Base-by-base conservation (phyloP, 345 rosid species). In the Moricandia arvensis region DNA sequence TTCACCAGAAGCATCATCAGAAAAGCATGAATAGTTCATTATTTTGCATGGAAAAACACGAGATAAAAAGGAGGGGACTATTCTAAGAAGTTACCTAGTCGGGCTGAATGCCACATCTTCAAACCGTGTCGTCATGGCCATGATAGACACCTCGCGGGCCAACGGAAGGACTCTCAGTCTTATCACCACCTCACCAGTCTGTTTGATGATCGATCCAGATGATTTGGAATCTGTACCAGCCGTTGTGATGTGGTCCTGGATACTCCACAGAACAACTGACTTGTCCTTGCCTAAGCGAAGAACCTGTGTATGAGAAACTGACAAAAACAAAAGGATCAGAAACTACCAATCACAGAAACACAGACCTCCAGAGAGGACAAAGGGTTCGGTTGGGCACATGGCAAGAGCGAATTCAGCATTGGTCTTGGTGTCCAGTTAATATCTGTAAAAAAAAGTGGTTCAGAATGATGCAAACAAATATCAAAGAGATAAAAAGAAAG, bases 331-430 rank as follows among this genome's bases (percentile, higher is more conserved):
- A 17, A 17, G 33, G 31, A 58, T 2, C 3, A 4, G 53, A 69
- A 43, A 59, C 8, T 64, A 59, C 24, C 17, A 45, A 74, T 54
- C 29, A 64, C 43, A 75, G 30, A 75, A 79, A 79, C 41, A 74
- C 63, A 41, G 80, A 96, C 99, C 99, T 90, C 99, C 99, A 87
- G 98, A 96, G 71, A 96, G 95, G 51, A 96, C 99, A 87, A 81
- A 96, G 58, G 99, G 98, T 79, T 93, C 98, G 26, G 92, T 86
- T 60, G 96, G 93, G 82, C 98, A 93, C 99, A 96, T 86, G 74
- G 99, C 96, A 76, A 96, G 99, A 72, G 99, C 99, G 81, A 88
- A 96, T 78, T 96, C 99, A 43, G 99, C 99, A 91, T 96, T 96
- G 75, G 75, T 96, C 99, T 81, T 86, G 91, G 80, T 96, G 99